phyloP scores from a whole-genome alignment of 371 early-diverging fungal species.

The Modicella reniformis region DNA sequence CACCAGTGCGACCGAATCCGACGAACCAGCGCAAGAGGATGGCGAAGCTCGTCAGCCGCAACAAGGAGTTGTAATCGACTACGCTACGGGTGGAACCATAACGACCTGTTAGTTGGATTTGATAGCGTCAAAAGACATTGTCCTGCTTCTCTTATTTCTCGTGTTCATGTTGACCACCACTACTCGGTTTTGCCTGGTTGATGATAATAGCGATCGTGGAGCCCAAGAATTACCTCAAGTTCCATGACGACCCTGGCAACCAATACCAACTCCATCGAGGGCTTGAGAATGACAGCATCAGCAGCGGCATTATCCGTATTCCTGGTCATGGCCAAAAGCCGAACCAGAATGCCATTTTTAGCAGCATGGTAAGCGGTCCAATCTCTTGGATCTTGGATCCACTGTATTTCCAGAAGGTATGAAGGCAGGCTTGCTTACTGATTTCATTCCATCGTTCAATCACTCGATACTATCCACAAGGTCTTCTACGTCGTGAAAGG shows the following conservation, averaged over 20 bases:
- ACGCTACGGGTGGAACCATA: no score
- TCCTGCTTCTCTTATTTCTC: no score
- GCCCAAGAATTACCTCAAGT: background rate
- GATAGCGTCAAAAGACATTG: no score
- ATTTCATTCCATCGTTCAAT: no score
- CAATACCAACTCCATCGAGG: conserved; percentile 27
- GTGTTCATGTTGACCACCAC: background rate
- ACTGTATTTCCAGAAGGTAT: no score
- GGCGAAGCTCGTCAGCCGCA: no score
- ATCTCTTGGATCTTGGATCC: no score
- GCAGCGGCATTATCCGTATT: conserved; percentile 26
- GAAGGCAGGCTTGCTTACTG: no score
- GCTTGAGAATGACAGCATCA: conserved; percentile 24
- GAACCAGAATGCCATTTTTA: conserved; percentile 12
- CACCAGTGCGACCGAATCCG: no score
- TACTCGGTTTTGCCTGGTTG: background rate
- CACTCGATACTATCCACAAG: background rate
- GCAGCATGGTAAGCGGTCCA: conserved; percentile 11
- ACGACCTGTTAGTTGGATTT: no score
- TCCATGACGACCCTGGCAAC: conserved; percentile 9
- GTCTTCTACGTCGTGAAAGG: conserved; percentile 21
- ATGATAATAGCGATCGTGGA: conserved; percentile 7
- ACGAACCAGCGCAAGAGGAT: no score
- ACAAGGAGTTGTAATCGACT: no score
- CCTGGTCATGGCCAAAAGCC: conserved; percentile 20